A percentile compares a stretch with the other conserved stretches of the same genome.
Evolutionary conservation across 176 grass and related monocot genomes (phyloP).

Genomic region (Cocos nucifera): DNA sequence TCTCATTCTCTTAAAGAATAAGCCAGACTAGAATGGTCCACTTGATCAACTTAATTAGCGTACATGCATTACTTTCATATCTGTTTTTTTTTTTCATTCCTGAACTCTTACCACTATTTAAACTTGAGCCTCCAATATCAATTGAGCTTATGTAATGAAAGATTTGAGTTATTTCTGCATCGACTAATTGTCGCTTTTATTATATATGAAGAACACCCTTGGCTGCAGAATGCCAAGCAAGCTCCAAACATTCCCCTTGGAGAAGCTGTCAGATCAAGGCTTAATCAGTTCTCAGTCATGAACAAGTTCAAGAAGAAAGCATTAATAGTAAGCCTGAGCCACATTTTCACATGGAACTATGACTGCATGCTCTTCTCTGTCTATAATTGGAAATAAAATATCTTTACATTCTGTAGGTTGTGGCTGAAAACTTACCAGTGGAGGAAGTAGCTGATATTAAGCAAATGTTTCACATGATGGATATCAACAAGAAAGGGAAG

Average conservation of each 20-base stretch:
- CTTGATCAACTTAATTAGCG: too few species aligned
- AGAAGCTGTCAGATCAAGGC: constrained; percentile 11
- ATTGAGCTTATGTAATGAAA: background rate
- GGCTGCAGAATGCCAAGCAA: constrained; percentile 13
- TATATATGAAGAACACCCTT: constrained; percentile 4
- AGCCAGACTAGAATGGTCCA: too few species aligned
- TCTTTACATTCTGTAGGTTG: background rate
- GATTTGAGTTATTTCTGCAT: background rate
- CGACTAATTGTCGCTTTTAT: background rate
- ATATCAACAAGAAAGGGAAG: constrained; percentile 15
- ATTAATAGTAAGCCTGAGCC: background rate
- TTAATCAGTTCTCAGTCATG: constrained; percentile 15
- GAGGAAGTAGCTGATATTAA: constrained; percentile 16
- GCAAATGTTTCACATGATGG: constrained; percentile 15
- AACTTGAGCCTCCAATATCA: too few species aligned
- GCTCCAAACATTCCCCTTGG: constrained; percentile 9
- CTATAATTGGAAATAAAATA: background rate
- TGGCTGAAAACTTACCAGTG: constrained; percentile 4
- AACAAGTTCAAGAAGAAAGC: constrained; percentile 22
- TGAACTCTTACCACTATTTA: too few species aligned
- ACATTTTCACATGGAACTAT: background rate
- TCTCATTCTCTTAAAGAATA: too few species aligned
- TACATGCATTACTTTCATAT: too few species aligned
- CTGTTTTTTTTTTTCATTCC: too few species aligned
- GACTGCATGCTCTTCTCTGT: background rate